Evolutionary conservation across 129 eudicot species (phyloP), one percentile per base, ranked within the genome.

Genomic region (Chrysanthemum makinoi): DNA sequence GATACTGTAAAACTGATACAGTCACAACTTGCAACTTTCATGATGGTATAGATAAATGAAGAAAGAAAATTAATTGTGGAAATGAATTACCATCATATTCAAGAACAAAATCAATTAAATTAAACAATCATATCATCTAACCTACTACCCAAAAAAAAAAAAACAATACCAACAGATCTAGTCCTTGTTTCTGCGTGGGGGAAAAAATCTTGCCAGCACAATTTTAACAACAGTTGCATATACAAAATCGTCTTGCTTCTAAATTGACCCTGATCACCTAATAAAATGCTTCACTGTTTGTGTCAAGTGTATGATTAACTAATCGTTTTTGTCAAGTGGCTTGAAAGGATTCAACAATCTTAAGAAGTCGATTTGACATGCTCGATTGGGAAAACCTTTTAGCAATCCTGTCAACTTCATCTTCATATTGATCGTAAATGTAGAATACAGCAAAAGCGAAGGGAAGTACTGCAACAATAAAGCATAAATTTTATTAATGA

Each of bases 341-440:
- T 78, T 78, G 73, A 78, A 71, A 9, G 82, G 82, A 20, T 78
- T 78, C 62, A 78, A 71, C 72, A 78, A 71, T 78, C 82, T 78
- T 57, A 78, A 71, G 8, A 78, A 39, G n/a, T 78, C 68, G 11
- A 47, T 71, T 71, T 78, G 82, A 78, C 11, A 78, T 64, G 19
- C 73, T 71, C 67, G 10, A 78, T 22, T 26, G 82, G 82, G 68
- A 78, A 53, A 71, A 78, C 33, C 55, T 30, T 55, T 14, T 20
- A 55, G 64, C 3, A 71, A 71, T 55, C 73, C 62, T 44, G 62
- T 78, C 82, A 10, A 78, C 77, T 78, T 47, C 72, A 8, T 78
- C 82, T 78, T 78, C 82, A 7, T 64, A 78, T 71, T 17, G 72
- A 64, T 78, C 77, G 47, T 78, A 78, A 17, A 71, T 65, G 73